Evolutionary conservation across 2,329 filamentous ascomycete genomes (phyloP), one percentile per base, ranked within the genome.

Genomic region (Verticillium tricorpus): DNA sequence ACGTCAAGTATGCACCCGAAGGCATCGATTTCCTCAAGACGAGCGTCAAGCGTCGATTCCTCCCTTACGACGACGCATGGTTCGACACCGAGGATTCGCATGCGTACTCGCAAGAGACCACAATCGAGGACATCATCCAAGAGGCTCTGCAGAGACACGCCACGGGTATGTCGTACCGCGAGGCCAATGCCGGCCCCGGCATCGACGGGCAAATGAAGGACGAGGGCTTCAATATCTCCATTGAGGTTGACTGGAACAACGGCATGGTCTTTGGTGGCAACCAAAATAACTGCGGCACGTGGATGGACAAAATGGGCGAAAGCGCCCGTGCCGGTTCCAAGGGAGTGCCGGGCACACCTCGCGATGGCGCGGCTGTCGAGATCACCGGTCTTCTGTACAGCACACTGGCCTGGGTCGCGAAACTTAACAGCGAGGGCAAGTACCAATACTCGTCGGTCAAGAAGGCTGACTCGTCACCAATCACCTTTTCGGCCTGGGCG

Each of bases 301-400:
- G 95, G 95, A 97, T 97, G 93, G 95, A 99, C 82, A 99, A 99
- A 84, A 99, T 99, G 95, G 95, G 95, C n/a, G 95, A 99, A 75
- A 97, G 93, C 65, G 87, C 91, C 66, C 91, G 89, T 64, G 95
- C 96, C 17, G 89, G 90, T 62, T 97, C 89, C 71, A 98, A 97
- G 78, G 96, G 95, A 58, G 82, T 97, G 22, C 96, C 95, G 0
- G 95, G 93, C 9, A 99, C 95, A n/a, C 95, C 95, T 56, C 90
- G 96, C 69, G 96, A 99, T 73, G 95, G 95, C 34, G 93, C 95
- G 52, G 93, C 95, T 22, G 85, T 99, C 61, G 95, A 99, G 74
- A 98, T 99, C 72, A 97, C 89, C 1, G 96, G 95, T 57, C 84
- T 99, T 61, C 81, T 95, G 19, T 99, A 97, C 81, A 98, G 93